Evolutionary conservation across 371 early-diverging fungal genomes (phyloP).

Genomic region (Actinomucor elegans): DNA sequence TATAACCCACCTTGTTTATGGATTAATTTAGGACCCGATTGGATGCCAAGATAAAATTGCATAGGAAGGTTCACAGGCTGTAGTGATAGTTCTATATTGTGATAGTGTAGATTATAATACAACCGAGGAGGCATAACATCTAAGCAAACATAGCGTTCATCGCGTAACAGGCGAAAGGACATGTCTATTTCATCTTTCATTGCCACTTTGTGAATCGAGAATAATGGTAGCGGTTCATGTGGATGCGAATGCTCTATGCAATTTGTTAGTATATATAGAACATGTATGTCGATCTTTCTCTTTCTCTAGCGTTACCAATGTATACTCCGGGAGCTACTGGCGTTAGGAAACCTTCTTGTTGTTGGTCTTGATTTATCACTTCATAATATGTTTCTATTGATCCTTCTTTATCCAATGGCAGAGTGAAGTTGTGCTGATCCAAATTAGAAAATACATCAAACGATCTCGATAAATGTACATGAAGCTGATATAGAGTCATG

Average conservation of each 20-base stretch:
- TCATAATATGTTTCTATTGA: conserved; percentile 4
- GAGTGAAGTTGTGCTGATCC: conserved; percentile 1
- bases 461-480: not conserved
- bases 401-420: not conserved
- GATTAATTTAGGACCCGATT: conserved; percentile 3
- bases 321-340: conserved; percentile 9
- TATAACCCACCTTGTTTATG: not conserved
- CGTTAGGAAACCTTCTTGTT: conserved; percentile 6
- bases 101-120: not conserved
- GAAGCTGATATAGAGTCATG: conserved; percentile 6
- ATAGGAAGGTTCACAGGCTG: not conserved
- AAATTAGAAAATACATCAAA: not conserved
- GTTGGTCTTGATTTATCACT: not conserved
- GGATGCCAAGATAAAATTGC: not conserved
- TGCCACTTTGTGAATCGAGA: not conserved
- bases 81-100: not conserved
- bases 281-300: not conserved
- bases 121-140: not conserved
- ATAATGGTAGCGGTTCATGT: conserved; percentile 11
- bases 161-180: conserved; percentile 8
- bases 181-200: not conserved
- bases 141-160: conserved; percentile 2
- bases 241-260: conserved; percentile 13
- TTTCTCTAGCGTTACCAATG: conserved; percentile 1
- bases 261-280: not conserved